A percentile compares a stretch with the other conserved stretches of the same genome.
These are phyloP conservation scores for Groenewaldozyma tartarivorans DNA, from an alignment of 805 yeast species.

Conservation along the genomic window DNA sequence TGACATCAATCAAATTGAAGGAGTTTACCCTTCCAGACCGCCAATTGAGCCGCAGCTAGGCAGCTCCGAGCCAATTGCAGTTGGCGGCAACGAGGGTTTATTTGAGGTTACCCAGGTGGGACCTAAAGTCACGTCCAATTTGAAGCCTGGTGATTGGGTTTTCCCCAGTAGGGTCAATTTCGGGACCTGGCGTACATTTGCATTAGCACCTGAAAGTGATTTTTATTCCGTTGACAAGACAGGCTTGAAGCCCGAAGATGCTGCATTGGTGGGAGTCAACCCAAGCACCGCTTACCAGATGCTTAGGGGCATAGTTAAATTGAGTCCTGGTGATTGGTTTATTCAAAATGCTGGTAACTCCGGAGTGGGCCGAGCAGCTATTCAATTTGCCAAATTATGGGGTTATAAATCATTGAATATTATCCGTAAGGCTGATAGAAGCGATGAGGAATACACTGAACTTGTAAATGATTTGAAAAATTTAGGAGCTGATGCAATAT, in stretches of 20 bases:
- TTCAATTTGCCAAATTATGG: conserved; percentile 71
- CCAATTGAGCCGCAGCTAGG: conserved; percentile 38
- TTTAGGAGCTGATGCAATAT: conserved; percentile 80
- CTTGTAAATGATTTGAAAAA: conserved; percentile 43
- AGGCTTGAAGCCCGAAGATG: conserved; percentile 51
- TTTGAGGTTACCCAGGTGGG: conserved; percentile 79
- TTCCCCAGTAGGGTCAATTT: conserved; percentile 67
- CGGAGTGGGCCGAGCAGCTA: conserved; percentile 86
- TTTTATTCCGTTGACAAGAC: conserved; percentile 40
- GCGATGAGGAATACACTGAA: conserved; percentile 51
- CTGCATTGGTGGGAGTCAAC: conserved; percentile 86
- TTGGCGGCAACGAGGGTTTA: conserved; percentile 91
- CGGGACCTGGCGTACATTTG: conserved; percentile 92
- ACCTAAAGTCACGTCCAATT: conserved; percentile 30
- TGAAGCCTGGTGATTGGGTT: conserved; percentile 76
- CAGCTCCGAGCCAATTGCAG: conserved; percentile 60
- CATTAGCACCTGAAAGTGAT: conserved; percentile 17
- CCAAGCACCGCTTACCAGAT: conserved; percentile 88
- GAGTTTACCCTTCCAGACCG: conserved; percentile 77
- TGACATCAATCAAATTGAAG: conserved; percentile 77
- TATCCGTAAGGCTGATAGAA: conserved; percentile 57
- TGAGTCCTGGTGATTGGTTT: conserved; percentile 71
- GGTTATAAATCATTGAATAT: conserved; percentile 82
- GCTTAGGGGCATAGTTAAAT: conserved; percentile 58
- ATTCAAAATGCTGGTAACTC: conserved; percentile 96